Percentiles rank a stretch among this genome's conserved stretches.
Conservation (phyloP, 176 grass and related monocot genomes). For the Aegilops longissima region DNA sequence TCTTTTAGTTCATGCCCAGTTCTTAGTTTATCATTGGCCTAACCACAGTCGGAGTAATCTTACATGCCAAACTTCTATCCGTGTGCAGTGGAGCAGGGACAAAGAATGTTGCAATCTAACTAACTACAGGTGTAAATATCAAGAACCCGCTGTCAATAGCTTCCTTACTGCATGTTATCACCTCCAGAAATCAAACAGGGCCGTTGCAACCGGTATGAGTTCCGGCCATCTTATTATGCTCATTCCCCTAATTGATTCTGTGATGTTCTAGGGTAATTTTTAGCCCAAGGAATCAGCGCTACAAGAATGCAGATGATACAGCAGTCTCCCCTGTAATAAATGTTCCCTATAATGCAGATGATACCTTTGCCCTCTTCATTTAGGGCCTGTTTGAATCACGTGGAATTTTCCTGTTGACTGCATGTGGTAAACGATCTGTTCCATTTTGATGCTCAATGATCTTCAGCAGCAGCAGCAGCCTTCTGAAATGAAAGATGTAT, state of each 20-base stretch:
- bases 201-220: background rate
- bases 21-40: background rate
- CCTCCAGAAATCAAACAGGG: background rate
- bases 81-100: slow-evolving; percentile 45
- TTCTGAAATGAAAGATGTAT: background rate
- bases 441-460: background rate
- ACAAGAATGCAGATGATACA: background rate
- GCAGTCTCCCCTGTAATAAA: background rate
- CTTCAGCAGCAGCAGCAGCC: background rate
- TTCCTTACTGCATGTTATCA: slow-evolving; percentile 1
- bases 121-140: slow-evolving; percentile 12
- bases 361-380: background rate
- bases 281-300: background rate
- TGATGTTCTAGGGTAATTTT: background rate
- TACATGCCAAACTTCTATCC: background rate
- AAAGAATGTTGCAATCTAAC: slow-evolving; percentile 22
- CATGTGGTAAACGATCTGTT: background rate
- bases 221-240: background rate
- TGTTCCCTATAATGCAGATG: background rate
- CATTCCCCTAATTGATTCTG: background rate
- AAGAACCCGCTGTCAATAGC: slow-evolving; percentile 1
- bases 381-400: background rate
- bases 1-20: background rate
- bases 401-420: background rate
- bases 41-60: background rate